Evolutionary conservation across 23 red algal genomes (phyloP).

Genomic region (Gracilaria gracilis): DNA sequence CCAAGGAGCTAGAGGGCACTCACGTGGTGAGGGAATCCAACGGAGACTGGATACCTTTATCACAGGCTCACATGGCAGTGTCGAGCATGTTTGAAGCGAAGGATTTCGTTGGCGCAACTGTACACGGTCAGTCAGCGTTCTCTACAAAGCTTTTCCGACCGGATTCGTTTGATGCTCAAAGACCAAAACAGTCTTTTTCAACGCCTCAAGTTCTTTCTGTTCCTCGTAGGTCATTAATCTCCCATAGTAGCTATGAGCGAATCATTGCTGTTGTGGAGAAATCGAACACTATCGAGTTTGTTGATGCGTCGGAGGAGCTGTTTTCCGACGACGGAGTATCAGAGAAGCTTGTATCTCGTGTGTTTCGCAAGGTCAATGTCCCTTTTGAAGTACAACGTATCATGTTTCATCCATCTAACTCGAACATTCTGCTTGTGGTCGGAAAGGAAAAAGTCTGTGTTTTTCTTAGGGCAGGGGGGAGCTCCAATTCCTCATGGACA

Average conservation of each 20-base stretch:
- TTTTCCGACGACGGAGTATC: not conserved
- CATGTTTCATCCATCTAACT: constrained; percentile 55
- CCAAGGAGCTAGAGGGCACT: constrained; percentile 11
- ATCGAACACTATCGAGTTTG: constrained; percentile 46
- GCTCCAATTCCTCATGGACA: constrained; percentile 7
- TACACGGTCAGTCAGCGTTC: not conserved
- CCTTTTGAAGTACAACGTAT: constrained; percentile 34
- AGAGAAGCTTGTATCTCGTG: constrained; percentile 8
- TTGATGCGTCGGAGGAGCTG: constrained; percentile 37
- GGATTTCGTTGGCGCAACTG: not conserved
- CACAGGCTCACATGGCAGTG: not conserved
- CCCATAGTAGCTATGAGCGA: constrained; percentile 16
- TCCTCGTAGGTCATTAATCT: constrained; percentile 21
- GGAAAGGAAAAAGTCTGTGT: constrained; percentile 46
- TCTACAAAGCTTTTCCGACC: constrained; percentile 23
- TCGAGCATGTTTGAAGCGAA: not conserved
- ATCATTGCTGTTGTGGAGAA: constrained; percentile 38
- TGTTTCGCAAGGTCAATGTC: constrained; percentile 17
- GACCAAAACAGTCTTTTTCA: not conserved
- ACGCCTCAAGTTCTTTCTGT: too few relatives aligned
- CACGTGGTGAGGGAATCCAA: not conserved
- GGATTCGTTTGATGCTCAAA: not conserved
- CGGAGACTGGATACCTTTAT: constrained; percentile 1
- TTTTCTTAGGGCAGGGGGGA: constrained; percentile 5
- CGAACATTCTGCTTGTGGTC: constrained; percentile 48